Evolutionary conservation across 345 rosid genomes (phyloP).

Genomic region (Moricandia arvensis): DNA sequence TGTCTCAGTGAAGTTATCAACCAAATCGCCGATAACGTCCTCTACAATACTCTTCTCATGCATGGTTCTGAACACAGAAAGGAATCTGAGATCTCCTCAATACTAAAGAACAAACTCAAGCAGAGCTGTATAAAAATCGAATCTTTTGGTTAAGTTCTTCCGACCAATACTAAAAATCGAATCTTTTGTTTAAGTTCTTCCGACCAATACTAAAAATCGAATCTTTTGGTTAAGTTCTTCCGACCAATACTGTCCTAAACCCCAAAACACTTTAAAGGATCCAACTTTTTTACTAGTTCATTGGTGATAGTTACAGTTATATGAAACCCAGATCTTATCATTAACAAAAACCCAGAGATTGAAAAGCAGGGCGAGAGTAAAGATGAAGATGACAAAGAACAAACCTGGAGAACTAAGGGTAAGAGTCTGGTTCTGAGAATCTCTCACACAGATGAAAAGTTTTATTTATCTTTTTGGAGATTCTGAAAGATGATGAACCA

Average conservation of each 20-base stretch:
- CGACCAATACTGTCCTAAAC: neutral
- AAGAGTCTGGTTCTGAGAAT: constrained; percentile 3
- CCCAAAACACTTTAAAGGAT: neutral
- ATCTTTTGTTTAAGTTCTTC: constrained; percentile 14
- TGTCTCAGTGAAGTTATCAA: constrained; percentile 60
- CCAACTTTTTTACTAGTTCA: neutral
- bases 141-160: constrained; percentile 14
- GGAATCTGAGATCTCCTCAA: constrained; percentile 5
- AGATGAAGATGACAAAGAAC: neutral
- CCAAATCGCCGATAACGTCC: constrained; percentile 49
- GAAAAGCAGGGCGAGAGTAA: constrained; percentile 17
- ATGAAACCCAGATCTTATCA: constrained; percentile 25
- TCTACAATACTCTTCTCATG: constrained; percentile 69
- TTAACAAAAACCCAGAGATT: neutral
- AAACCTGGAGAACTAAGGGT: constrained; percentile 14
- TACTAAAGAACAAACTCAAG: neutral
- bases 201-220: constrained; percentile 9
- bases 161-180: neutral
- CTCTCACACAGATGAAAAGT: neutral
- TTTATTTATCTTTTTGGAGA: neutral
- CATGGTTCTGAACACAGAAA: constrained; percentile 52
- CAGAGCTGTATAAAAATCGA: neutral
- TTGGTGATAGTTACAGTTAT: constrained; percentile 12
- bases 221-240: constrained; percentile 14
- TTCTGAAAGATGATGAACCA: constrained; percentile 14